Base-by-base conservation (phyloP, 2,329 filamentous ascomycete genomes). In the Plenodomus biglobosus region DNA sequence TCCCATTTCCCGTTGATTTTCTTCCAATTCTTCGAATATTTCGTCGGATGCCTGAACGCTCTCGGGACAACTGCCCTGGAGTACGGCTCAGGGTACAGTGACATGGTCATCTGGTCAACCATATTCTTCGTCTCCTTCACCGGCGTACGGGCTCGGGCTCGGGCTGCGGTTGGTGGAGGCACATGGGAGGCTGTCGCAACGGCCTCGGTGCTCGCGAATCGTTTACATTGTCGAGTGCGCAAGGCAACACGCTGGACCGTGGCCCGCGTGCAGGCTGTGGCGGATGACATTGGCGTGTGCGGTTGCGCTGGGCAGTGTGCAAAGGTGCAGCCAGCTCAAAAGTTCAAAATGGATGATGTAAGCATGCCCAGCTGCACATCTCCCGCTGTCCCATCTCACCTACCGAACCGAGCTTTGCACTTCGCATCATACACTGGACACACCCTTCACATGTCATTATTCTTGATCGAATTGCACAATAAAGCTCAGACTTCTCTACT, bases 211-310 rank as follows among this genome's bases (percentile, higher is more conserved):
- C 61, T 62, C 22, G 55, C 50, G 35, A 43, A 58, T 35, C 61
- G 51, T 56, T 46, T 52, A 46, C 53, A 60, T 57, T 44, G 51
- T 43, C 53, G 19, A 30, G 53, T 45, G 30, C 47, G 48, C 30
- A 49, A 56, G 41, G 50, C 53, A 35, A 58, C 45, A 50, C 59
- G 59, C 42, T 62, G 53, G 43, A 53, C 61, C 22, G 56, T 52
- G 53, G 87, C 86, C 81, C 87, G 84, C 74, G 78, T 69, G 39
- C 78, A 73, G 46, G 82, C 74, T 65, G 80, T 65, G 51, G 80
- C 73, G 57, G 82, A 77, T 58, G 81, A 78, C 79, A 89, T 90
- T 62, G 58, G 46, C 40, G 46, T 51, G 44, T 48, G 50, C 44
- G 42, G 59, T 50, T 43, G 45, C 42, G 19, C 42, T 52, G 40